These are phyloP conservation scores for Cladosporium sp. DNA, from an alignment of 2,329 filamentous ascomycete genomes.

Conservation along the genomic window DNA sequence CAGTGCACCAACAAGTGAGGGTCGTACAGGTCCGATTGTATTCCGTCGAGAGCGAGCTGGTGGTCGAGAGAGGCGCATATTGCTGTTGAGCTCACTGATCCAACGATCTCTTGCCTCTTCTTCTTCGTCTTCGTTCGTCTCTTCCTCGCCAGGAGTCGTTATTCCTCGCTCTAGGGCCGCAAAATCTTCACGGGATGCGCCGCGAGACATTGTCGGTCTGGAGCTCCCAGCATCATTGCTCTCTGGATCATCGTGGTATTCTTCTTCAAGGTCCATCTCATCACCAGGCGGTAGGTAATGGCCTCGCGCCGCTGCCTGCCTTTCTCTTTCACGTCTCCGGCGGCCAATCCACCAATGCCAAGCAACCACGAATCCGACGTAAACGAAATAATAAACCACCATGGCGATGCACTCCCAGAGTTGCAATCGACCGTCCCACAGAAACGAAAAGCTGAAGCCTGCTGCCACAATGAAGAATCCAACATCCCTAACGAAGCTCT, in stretches of 20 bases:
- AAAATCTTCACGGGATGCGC: conserved; percentile 60
- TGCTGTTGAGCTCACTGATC: conserved; percentile 79
- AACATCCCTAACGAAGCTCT: conserved; percentile 87
- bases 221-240: conserved; percentile 40
- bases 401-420: conserved; percentile 88
- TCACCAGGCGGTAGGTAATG: conserved; percentile 64
- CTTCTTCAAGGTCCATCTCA: conserved; percentile 53
- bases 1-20: conserved; percentile 86
- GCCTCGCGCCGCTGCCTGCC: conserved; percentile 68
- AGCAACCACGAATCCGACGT: conserved; percentile 78
- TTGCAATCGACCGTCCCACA: conserved; percentile 77
- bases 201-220: conserved; percentile 35
- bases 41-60: conserved; percentile 62
- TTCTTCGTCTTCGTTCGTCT: conserved; percentile 56
- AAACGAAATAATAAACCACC: conserved; percentile 87
- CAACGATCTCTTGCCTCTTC: conserved; percentile 61
- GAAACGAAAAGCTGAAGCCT: conserved; percentile 78
- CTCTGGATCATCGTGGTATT: conserved; percentile 51
- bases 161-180: conserved; percentile 54
- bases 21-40: conserved; percentile 78
- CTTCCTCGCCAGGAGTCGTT: conserved; percentile 44
- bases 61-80: conserved; percentile 82
- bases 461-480: conserved; percentile 87
- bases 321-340: conserved; percentile 57
- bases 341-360: conserved; percentile 86